Percentiles rank a stretch among this genome's conserved stretches.
Conservation (phyloP, 2,329 filamentous ascomycete genomes). For the Boeremia exigua region DNA sequence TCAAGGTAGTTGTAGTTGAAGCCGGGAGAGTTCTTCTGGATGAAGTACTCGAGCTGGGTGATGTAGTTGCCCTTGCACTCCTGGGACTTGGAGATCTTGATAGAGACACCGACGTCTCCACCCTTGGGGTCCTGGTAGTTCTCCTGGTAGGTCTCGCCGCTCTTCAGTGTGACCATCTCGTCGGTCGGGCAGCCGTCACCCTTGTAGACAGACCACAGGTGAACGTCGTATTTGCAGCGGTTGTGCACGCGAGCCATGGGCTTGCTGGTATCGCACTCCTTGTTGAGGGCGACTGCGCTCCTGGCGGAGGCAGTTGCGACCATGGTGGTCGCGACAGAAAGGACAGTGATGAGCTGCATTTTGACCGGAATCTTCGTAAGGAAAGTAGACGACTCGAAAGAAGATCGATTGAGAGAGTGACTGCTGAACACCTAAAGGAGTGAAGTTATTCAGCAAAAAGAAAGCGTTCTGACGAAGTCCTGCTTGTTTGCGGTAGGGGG, state of each 20-base stretch:
- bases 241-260: conserved; percentile 45
- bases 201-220: conserved; percentile 49
- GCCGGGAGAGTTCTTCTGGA: conserved; percentile 16
- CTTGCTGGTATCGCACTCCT: conserved; percentile 19
- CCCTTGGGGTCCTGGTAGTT: conserved; percentile 30
- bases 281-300: conserved; percentile 26
- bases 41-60: conserved; percentile 49
- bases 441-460: conserved; percentile 50
- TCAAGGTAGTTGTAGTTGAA: conserved; percentile 44
- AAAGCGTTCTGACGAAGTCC: conserved; percentile 46
- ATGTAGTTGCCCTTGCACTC: conserved; percentile 39
- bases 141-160: conserved; percentile 42
- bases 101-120: conserved; percentile 41
- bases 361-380: conserved; percentile 21
- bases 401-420: conserved; percentile 40
- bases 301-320: conserved; percentile 37
- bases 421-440: conserved; percentile 49
- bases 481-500: conserved; percentile 43
- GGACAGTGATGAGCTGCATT: conserved; percentile 44
- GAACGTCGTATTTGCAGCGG: conserved; percentile 45
- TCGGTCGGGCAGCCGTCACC: conserved; percentile 31
- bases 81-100: conserved; percentile 48
- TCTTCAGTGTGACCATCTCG: conserved; percentile 34
- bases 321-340: conserved; percentile 40
- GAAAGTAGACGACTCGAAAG: conserved; percentile 29